Evolutionary conservation across 129 eudicot species (phyloP), one percentile per base, ranked within the genome.

Genomic region (Pittosporum tobira): DNA sequence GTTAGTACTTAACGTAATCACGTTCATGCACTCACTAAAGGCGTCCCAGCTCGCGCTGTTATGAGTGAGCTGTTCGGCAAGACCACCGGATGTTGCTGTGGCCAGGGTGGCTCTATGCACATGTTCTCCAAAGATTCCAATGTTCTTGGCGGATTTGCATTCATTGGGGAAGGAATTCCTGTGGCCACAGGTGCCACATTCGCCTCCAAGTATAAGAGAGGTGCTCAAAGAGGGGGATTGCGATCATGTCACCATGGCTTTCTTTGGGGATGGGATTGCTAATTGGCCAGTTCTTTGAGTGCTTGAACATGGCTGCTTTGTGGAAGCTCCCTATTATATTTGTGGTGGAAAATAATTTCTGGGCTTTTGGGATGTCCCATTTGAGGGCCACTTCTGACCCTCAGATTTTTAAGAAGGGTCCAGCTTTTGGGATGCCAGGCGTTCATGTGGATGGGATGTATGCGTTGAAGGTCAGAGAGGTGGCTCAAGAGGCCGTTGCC

Each of bases 71-170:
- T 81, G 14, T 81, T 77, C 21, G 88, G 84, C 28, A 77, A 74
- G 68, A 64, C 78, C 44, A 81, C 88, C 1, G 88, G 88, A 2
- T 81, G 88, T 43, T 81, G 88, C 67, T 72, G 88, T 15, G 88
- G 88, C 52, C 88, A 81, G 57, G 88, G 88, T 44, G 88, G 88
- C 15, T 77, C 88, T 8, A 81, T 81, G 88, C 88, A 81, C 73
- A 81, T 81, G 88, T 81, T 81, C 65, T 81, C 88, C 48, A 61
- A 71, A 26, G 84, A 81, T 67, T 73, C 67, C 65, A 81, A 81
- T 23, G 60, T 81, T 21, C 81, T 81, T 55, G 84, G 84, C 22
- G 88, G 81, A 1, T 81, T 81, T 51, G 88, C 88, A 0, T 81
- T 77, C 66, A 81, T 77, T 20, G 88, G 88, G 16, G 88, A 81